Evolutionary conservation across 1,139 yeast genomes (phyloP), one percentile per base, ranked within the genome.

Genomic region (Meyerozyma athensensis): DNA sequence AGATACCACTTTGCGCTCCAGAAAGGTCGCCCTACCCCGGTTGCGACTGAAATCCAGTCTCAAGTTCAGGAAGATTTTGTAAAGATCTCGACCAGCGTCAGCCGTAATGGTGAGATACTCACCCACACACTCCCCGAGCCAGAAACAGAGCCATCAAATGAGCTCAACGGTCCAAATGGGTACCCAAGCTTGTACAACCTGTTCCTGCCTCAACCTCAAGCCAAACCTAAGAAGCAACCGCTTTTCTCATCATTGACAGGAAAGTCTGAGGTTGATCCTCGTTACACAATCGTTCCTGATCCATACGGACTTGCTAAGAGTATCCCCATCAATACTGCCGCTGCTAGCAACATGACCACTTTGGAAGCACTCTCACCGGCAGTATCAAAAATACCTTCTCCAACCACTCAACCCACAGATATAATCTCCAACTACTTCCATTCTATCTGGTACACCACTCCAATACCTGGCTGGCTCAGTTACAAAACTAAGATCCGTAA

Each of bases 361-460:
- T 56, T 80, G 46, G 83, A 78, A 33, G 61, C 70, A 22, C 63
- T 81, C 36, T 74, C 83, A 2, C 79, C 49, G 45, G 56, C 58
- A 7, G 60, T 65, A 28, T 54, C 67, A 12, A 65, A 74, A 38
- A 71, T 81, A 16, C 74, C 79, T 41, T 59, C 63, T 13, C 86
- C 90, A 3, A 74, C 81, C 2, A 57, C 72, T 20, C 74, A 79
- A 5, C 81, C 86, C 2, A 74, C 86, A 1, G 86, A 82, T 46
- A 74, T 87, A 40, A 66, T 87, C 59, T 72, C 76, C 36, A 78
- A 76, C 40, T 85, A 86, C 53, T 72, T 83, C 49, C 96, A 89
- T 57, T 96, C 97, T 10, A 85, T 84, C 43, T 85, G 95, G 86
- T 82, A 82, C 47, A 80, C 87, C 7, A 65, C 90, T 36, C 86